Base-by-base conservation (phyloP, 2,329 filamentous ascomycete genomes). In the Aspergillus udagawae region DNA sequence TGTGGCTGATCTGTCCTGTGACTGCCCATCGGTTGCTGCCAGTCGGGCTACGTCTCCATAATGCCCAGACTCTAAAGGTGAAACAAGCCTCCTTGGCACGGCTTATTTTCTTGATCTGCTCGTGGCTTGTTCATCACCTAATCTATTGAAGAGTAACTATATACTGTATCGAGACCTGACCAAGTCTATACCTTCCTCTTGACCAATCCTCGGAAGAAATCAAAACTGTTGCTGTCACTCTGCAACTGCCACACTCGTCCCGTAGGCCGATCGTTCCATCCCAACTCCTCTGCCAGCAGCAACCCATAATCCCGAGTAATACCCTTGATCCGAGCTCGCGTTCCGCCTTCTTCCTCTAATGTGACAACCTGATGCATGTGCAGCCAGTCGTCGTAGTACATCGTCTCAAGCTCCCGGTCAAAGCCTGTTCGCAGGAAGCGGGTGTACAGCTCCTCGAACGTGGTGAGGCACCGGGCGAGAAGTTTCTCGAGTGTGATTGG, bases 221-320 rank as follows among this genome's bases (percentile, higher is more conserved):
- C 94, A 78, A 99, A 99, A 73, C 92, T 97, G 70, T 99, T 99
- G 71, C 92, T 91, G 73, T 99, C 94, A 73, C 92, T 97, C 79
- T 97, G 92, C 75, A 99, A 75, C 65, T 88, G 85, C 83, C 89
- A 93, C 51, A 88, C 79, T 74, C 83, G 89, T 0, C 93, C 92
- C 0, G 90, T 96, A 2, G 82, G 79, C 53, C 86, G 80, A 61
- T 91, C 91, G 57, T 88, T 83, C 72, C 80, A 83, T 2, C 86
- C 87, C 53, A 95, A 74, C 79, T 97, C 92, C 73, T 97, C 90
- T 0, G 88, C 94, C 62, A 87, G 82, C 63, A 99, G 70, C 73
- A 97, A 78, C 0, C 94, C 94, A 87, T 91, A 97, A 72, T 97
- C 91, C n/a, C 83, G 78, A 4, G 92, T 96, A 62, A 99, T 94